These are phyloP conservation scores for Picochlorum sp. DNA, from an alignment of 139 green algal species.

Conservation along the genomic window DNA sequence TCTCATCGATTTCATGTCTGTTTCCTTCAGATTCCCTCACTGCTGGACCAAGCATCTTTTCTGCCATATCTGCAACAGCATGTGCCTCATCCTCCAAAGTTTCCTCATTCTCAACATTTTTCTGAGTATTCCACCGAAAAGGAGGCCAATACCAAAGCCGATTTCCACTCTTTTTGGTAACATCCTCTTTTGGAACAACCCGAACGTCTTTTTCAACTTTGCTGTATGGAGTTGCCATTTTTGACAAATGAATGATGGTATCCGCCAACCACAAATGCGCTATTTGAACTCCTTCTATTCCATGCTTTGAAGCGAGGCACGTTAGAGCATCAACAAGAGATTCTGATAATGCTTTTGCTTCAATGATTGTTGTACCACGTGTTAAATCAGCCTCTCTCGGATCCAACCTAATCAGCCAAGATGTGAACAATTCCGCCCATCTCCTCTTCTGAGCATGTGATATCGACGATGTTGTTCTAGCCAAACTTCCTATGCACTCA, in stretches of 20 bases:
- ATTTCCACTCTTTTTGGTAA: too few relatives aligned
- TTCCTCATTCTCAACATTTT: too few relatives aligned
- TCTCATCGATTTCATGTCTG: neutral
- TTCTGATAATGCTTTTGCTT: constrained; percentile 3
- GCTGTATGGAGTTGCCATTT: constrained; percentile 16
- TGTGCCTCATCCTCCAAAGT: too few relatives aligned
- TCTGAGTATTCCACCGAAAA: too few relatives aligned
- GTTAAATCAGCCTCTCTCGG: constrained; percentile 20
- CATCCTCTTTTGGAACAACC: neutral
- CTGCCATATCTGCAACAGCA: too few relatives aligned
- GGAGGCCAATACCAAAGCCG: too few relatives aligned
- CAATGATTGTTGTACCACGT: constrained; percentile 12
- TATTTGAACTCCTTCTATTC: constrained; percentile 40
- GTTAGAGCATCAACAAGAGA: constrained; percentile 4
- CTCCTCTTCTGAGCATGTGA: neutral
- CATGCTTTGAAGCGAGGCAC: constrained; percentile 33
- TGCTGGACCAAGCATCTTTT: constrained; percentile 5
- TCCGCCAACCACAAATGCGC: constrained; percentile 57
- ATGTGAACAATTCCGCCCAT: constrained; percentile 1
- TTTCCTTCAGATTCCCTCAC: constrained; percentile 8
- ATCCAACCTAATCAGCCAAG: constrained; percentile 1
- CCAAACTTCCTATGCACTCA: neutral
- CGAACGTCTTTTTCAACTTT: neutral
- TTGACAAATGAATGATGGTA: constrained; percentile 48
- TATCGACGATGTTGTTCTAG: neutral